Evolutionary conservation across 306 rosid species (phyloP).

Genomic region (Coriaria nepalensis): DNA sequence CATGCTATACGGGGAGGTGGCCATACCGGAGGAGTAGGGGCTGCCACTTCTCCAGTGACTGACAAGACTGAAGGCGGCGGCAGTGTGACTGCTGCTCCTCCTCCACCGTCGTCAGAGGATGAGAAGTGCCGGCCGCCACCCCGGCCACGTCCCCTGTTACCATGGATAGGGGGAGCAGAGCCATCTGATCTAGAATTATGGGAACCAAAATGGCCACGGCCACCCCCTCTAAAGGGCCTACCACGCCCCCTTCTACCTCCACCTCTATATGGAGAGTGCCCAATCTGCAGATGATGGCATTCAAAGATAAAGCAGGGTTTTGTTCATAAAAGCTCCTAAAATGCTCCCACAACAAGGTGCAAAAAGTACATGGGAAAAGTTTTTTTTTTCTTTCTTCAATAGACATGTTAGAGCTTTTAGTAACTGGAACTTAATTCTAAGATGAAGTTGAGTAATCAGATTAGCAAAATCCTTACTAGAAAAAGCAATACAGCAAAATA

Average conservation of each 20-base stretch:
- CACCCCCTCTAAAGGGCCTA: conserved; percentile 60
- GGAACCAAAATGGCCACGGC: conserved; percentile 32
- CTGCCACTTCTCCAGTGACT: conserved; percentile 31
- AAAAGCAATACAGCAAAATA: no score
- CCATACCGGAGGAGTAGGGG: conserved; percentile 32
- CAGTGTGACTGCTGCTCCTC: conserved; percentile 20
- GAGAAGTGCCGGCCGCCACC: conserved; percentile 46
- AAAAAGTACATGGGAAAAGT: no score
- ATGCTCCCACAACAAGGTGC: neutral
- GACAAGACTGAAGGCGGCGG: conserved; percentile 34
- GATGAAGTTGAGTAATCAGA: no score
- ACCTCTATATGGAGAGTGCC: conserved; percentile 51
- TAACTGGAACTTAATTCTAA: no score
- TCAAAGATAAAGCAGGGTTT: conserved; percentile 28
- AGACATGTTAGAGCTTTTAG: no score
- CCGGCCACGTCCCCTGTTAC: conserved; percentile 48
- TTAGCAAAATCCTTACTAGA: no score
- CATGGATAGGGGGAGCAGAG: conserved; percentile 21
- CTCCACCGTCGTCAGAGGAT: conserved; percentile 29
- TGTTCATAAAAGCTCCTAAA: conserved; percentile 5
- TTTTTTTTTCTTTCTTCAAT: no score
- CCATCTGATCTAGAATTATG: conserved; percentile 19
- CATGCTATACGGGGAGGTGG: conserved; percentile 31
- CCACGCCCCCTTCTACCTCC: conserved; percentile 62
- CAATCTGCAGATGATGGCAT: conserved; percentile 47